phyloP scores from a whole-genome alignment of 2,329 filamentous ascomycete species.

The Davidsoniella eucalypti region DNA sequence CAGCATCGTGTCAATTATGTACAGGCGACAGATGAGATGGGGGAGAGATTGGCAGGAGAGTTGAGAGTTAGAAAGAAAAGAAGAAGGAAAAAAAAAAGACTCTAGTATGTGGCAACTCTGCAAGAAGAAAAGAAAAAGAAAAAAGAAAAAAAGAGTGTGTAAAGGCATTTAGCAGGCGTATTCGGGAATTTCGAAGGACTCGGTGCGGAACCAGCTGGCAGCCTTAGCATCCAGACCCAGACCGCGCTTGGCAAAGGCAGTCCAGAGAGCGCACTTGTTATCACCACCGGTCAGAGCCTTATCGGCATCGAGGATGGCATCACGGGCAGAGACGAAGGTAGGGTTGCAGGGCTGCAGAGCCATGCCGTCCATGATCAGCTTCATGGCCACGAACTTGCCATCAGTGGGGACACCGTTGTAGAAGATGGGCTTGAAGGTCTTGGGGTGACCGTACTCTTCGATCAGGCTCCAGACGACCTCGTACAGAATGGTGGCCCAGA shows the following conservation, averaged over 20 bases:
- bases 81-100: no score
- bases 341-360: constrained; percentile 40
- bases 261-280: constrained; percentile 37
- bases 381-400: constrained; percentile 34
- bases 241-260: constrained; percentile 39
- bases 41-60: no score
- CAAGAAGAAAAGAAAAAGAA: no score
- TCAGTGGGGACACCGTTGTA: constrained; percentile 30
- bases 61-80: no score
- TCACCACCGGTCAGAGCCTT: constrained; percentile 31
- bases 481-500: constrained; percentile 37
- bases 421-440: constrained; percentile 25
- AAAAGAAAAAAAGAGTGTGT: no score
- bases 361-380: constrained; percentile 36
- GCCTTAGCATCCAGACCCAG: constrained; percentile 26
- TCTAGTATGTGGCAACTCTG: no score
- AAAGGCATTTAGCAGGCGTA: constrained; percentile 13
- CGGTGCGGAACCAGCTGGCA: constrained; percentile 16
- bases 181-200: constrained; percentile 20
- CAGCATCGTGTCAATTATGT: no score
- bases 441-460: constrained; percentile 36
- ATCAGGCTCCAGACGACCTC: constrained; percentile 42
- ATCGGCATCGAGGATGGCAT: constrained; percentile 42
- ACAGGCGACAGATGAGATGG: no score
- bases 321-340: constrained; percentile 33